Percentiles rank a stretch among this genome's conserved stretches.
Evolutionary conservation across 768 basidiomycete species (phyloP).

Genomic region (Chlorophyllum brunneum): DNA sequence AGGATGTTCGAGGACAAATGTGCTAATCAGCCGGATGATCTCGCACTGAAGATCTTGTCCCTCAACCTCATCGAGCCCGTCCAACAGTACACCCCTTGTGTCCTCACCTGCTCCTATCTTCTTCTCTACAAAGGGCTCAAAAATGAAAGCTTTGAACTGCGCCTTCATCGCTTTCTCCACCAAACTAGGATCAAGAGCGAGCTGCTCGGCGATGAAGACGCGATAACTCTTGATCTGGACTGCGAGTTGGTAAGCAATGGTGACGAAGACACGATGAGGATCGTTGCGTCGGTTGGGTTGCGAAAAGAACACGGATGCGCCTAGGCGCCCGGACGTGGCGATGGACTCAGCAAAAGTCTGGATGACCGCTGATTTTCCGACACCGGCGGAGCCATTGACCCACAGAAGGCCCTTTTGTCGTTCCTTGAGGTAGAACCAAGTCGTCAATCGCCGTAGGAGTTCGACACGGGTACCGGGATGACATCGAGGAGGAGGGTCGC

Average conservation of each 20-base stretch:
- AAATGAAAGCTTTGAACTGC: not conserved
- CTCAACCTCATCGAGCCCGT: not conserved
- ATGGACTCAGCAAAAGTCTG: no score
- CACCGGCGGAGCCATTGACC: slow-evolving; percentile 7
- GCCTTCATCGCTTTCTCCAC: not conserved
- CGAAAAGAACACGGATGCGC: slow-evolving; percentile 6
- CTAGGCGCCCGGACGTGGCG: not conserved
- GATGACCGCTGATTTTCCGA: slow-evolving; percentile 7
- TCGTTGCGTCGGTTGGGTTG: not conserved
- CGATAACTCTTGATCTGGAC: not conserved
- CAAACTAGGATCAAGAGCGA: not conserved
- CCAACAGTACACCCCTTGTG: not conserved
- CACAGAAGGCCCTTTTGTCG: not conserved
- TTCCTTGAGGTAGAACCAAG: not conserved
- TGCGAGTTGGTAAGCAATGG: slow-evolving; percentile 1
- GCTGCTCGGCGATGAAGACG: not conserved
- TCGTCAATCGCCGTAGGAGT: not conserved
- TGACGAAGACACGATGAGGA: not conserved
- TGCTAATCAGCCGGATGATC: not conserved
- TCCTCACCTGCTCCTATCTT: not conserved
- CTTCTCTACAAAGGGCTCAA: not conserved
- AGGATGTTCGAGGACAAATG: not conserved
- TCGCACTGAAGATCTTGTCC: not conserved
- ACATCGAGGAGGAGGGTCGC: slow-evolving; percentile 1
- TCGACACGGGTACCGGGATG: not conserved